A percentile compares a stretch with the other conserved stretches of the same genome.
Evolutionary conservation across 805 yeast species (phyloP).

Genomic region (Candida khao-thaluensis): DNA sequence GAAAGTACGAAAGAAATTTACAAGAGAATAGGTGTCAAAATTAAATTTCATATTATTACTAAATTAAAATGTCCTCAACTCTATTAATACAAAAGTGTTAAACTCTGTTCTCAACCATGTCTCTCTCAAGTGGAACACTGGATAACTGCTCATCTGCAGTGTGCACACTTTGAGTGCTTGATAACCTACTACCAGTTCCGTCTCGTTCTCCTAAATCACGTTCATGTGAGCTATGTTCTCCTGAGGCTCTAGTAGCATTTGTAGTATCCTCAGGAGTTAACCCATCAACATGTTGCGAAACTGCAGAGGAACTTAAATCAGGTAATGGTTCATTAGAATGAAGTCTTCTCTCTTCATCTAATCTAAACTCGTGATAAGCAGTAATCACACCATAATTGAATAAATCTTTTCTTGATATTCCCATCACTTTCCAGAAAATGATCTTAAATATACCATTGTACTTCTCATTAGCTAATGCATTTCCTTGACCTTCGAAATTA

Average conservation of each 20-base stretch:
- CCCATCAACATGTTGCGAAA: not conserved
- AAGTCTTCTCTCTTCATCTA: conserved; percentile 13
- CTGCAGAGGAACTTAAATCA: not conserved
- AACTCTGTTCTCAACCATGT: conserved; percentile 22
- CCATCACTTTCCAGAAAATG: conserved; percentile 58
- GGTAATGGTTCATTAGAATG: conserved; percentile 6
- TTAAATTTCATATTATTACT: conserved; percentile 1
- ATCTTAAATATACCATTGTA: conserved; percentile 29
- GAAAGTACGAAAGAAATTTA: too few species aligned
- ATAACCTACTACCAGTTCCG: not conserved
- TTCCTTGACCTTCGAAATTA: conserved; percentile 47
- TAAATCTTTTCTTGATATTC: conserved; percentile 48
- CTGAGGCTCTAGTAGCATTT: not conserved
- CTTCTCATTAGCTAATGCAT: conserved; percentile 33
- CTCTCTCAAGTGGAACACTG: conserved; percentile 11
- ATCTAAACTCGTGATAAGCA: conserved; percentile 16
- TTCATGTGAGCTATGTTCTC: too few species aligned
- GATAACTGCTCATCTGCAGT: conserved; percentile 9
- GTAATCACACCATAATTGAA: conserved; percentile 49
- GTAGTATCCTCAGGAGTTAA: not conserved
- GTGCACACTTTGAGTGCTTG: conserved; percentile 9
- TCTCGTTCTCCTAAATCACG: not conserved
- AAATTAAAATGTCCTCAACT: not conserved
- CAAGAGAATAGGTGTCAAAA: too few species aligned
- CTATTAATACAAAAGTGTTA: conserved; percentile 4